Evolutionary conservation across 495 filamentous ascomycete species (phyloP), one percentile per base, ranked within the genome.

Genomic region (Aspergillus asperescens): DNA sequence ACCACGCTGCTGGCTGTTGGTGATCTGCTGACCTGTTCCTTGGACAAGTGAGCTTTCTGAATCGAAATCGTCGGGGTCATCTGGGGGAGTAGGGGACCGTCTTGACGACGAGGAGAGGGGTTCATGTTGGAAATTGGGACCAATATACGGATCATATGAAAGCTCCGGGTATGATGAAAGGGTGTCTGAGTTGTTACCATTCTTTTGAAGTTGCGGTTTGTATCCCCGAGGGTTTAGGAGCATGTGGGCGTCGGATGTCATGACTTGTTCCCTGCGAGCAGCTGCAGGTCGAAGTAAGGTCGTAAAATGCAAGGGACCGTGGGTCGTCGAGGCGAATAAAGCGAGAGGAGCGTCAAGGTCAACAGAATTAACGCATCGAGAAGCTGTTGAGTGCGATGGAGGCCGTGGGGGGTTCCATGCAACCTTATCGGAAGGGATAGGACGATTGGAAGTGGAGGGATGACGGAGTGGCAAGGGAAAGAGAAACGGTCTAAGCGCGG

Each of bases 221-320:
- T 68, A 66, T 35, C 54, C 63, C 53, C 68, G 66, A 27, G 71
- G 73, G 50, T 75, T 66, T 54, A 75, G 50, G 28, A 75, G 63
- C 70, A 75, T 72, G 25, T 70, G 69, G 24, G 73, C 65, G 39
- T 69, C 57, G 29, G 72, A 73, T 29, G 67, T 70, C 73, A 76
- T 74, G 56, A 16, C 61, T 46, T 48, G 48, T 55, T 16, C 34
- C 43, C 32, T 35, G n/a, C n/a, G n/a, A n/a, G n/a, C n/a, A n/a
- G 13, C 31, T 54, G 51, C 52, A 27, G 42, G 44, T 56, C 52
- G 52, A 59, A n/a, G n/a, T n/a, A n/a, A n/a, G n/a, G n/a, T n/a
- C n/a, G 42, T 16, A 15, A 40, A 22, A 35, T 40, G 15, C 13
- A 12, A 7, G 18, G 12, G 5, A 31, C 25, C 3, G 23, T 40